A percentile compares a stretch with the other conserved stretches of the same genome.
These are phyloP conservation scores for Calonectria henricotiae DNA, from an alignment of 2,329 filamentous ascomycete species.

Conservation along the genomic window DNA sequence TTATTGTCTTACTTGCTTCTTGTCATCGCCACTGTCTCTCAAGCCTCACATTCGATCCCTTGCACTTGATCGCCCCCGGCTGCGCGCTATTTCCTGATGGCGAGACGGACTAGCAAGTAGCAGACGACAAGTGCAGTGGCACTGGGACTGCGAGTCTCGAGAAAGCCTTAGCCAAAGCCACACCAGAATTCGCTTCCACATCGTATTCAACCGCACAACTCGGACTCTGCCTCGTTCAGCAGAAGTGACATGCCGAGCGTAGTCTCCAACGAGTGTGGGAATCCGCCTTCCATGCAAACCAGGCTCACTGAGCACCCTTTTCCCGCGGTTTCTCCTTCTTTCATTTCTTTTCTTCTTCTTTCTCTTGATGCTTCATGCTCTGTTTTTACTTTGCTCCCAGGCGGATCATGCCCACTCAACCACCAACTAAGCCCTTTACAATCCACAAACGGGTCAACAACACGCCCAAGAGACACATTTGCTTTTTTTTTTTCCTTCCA, in stretches of 20 bases:
- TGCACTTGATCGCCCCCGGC: slow-evolving; percentile 26
- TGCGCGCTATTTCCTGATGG: slow-evolving; percentile 25
- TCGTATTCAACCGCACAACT: slow-evolving; percentile 25
- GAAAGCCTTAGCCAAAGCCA: slow-evolving; percentile 26
- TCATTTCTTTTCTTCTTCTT: slow-evolving; percentile 8
- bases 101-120: slow-evolving; percentile 23
- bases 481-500: slow-evolving; percentile 38
- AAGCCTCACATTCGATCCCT: slow-evolving; percentile 13
- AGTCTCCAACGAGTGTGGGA: slow-evolving; percentile 30
- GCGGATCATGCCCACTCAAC: slow-evolving; percentile 25
- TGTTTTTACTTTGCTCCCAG: slow-evolving; percentile 19
- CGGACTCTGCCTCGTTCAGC: slow-evolving; percentile 11
- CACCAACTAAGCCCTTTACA: slow-evolving; percentile 36
- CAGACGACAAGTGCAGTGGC: slow-evolving; percentile 23
- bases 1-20: slow-evolving; percentile 20
- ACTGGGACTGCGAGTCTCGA: slow-evolving; percentile 16
- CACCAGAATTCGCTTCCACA: slow-evolving; percentile 22
- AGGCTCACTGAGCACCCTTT: slow-evolving; percentile 28
- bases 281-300: slow-evolving; percentile 31
- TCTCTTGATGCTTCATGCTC: neutral
- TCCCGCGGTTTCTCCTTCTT: slow-evolving; percentile 1
- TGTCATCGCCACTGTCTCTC: slow-evolving; percentile 14
- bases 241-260: neutral
- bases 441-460: slow-evolving; percentile 34
- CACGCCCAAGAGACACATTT: slow-evolving; percentile 38